Evolutionary conservation across 1,284 basidiomycete species (phyloP).

Genomic region (Vanrija humicola): DNA sequence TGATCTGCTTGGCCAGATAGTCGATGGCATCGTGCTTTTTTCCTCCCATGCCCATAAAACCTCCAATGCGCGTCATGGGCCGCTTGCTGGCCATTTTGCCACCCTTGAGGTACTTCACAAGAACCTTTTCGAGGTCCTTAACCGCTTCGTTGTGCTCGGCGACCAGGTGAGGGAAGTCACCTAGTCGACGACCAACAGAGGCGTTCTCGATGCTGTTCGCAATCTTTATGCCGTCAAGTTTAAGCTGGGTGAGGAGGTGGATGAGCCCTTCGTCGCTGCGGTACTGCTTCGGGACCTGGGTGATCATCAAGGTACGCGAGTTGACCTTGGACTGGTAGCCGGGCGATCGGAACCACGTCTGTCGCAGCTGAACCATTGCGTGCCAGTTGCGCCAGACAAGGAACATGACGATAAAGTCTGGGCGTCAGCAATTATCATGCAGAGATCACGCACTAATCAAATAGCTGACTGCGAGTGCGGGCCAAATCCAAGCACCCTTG

Average conservation of each 20-base stretch:
- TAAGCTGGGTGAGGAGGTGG: constrained; percentile 64
- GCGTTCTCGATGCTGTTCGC: constrained; percentile 40
- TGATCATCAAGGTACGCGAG: constrained; percentile 54
- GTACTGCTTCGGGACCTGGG: constrained; percentile 65
- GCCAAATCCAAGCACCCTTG: constrained; percentile 62
- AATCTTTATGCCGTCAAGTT: constrained; percentile 52
- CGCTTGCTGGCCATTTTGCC: constrained; percentile 68
- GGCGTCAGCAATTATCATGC: constrained; percentile 32
- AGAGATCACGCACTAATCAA: constrained; percentile 62
- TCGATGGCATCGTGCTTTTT: constrained; percentile 75
- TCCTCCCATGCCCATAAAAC: constrained; percentile 69
- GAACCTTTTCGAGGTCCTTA: constrained; percentile 70
- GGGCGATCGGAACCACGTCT: constrained; percentile 47
- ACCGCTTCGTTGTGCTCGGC: constrained; percentile 82
- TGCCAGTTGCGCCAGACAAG: constrained; percentile 67
- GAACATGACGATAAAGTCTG: constrained; percentile 40
- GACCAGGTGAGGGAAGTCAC: constrained; percentile 48
- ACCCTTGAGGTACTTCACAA: constrained; percentile 79
- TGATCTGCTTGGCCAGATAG: constrained; percentile 68
- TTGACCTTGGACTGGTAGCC: constrained; percentile 48
- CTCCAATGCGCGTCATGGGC: constrained; percentile 69
- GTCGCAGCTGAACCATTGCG: constrained; percentile 58
- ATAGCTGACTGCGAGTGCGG: constrained; percentile 71
- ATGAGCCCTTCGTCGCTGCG: constrained; percentile 73
- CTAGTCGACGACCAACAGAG: constrained; percentile 40